These are phyloP conservation scores for Scedosporium dehoogii DNA, from an alignment of 2,329 filamentous ascomycete species.

Conservation along the genomic window DNA sequence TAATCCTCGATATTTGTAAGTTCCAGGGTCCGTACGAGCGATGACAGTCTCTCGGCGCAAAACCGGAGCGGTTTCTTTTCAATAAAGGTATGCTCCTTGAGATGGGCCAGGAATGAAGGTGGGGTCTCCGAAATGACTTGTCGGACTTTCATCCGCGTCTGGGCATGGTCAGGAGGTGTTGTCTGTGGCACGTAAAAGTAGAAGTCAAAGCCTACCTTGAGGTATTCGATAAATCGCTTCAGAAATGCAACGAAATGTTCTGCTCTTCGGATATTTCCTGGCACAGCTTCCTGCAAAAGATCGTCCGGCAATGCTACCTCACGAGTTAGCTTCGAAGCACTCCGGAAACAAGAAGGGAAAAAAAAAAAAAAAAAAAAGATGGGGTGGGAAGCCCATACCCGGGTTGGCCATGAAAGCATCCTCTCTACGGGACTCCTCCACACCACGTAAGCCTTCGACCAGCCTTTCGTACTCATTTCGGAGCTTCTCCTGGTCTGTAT, in stretches of 20 bases:
- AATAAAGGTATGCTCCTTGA: conserved; percentile 95
- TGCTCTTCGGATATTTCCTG: conserved; percentile 88
- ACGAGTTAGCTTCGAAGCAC: conserved; percentile 11
- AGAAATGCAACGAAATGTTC: conserved; percentile 95
- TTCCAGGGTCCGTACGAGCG: conserved; percentile 86
- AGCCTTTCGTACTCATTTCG: conserved; percentile 94
- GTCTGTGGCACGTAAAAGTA: neutral
- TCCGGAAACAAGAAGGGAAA: too few species aligned
- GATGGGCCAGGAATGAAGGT: conserved; percentile 81
- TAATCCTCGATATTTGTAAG: conserved; percentile 98
- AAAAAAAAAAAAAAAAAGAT: neutral
- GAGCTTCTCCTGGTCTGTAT: conserved; percentile 87
- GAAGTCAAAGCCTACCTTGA: conserved; percentile 46
- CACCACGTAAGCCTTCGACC: conserved; percentile 80
- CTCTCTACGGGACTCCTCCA: conserved; percentile 82
- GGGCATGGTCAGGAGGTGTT: neutral
- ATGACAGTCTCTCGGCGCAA: conserved; percentile 89
- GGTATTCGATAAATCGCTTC: conserved; percentile 93
- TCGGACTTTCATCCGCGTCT: conserved; percentile 95
- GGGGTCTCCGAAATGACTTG: conserved; percentile 97
- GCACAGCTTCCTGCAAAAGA: conserved; percentile 87
- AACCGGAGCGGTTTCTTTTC: conserved; percentile 92
- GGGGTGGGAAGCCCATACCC: conserved; percentile 22
- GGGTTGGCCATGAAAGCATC: conserved; percentile 97
- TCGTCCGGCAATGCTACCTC: conserved; percentile 74